Base-by-base conservation (phyloP, 768 basidiomycete species). In the Leccinum longicurvipes region DNA sequence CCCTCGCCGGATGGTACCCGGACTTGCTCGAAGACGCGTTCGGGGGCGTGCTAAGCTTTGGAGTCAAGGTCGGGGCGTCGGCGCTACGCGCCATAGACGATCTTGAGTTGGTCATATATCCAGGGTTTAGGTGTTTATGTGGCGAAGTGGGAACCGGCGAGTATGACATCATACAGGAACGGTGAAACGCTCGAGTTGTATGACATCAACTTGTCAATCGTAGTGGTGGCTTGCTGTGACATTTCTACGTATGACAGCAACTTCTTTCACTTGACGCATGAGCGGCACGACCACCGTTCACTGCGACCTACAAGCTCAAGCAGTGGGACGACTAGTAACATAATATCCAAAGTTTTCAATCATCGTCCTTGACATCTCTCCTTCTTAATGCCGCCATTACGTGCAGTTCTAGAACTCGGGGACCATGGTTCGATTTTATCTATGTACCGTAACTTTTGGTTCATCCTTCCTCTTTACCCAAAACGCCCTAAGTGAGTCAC, bases 21-120 rank as follows among this genome's bases (percentile, higher is more conserved):
- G n/a, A n/a, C n/a, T n/a, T n/a, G n/a, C n/a, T n/a, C 1, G 50
- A 29, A 11, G 23, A 36, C 5, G 49, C 6, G 44, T 63, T 56
- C 3, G 62, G 62, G 0, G 62, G 62, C 3, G 62, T 63, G 23
- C 15, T 63, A n/a, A 63, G 51, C 47, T 57, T 64, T 50, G 58
- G 50, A 0, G 50, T 60, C 29, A 47, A 29, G 5, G 62, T 58
- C 2, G 25, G 50, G 4, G 51, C 3, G 31, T 62, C 8, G 71
- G n/a, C 69, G 6, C 66, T 64, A 27, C 48, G 60, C 14, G 68
- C 78, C 10, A 71, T 78, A 1, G 74, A 79, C 54, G 64, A 65
- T 19, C 68, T 79, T 53, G 66, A 71, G 51, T 66, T 79, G 3
- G n/a, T n/a, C n/a, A n/a, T n/a, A n/a, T n/a, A n/a, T n/a, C n/a